These are phyloP conservation scores for Achlya hypogyna DNA, from an alignment of 352 stramenopile species.

Conservation along the genomic window DNA sequence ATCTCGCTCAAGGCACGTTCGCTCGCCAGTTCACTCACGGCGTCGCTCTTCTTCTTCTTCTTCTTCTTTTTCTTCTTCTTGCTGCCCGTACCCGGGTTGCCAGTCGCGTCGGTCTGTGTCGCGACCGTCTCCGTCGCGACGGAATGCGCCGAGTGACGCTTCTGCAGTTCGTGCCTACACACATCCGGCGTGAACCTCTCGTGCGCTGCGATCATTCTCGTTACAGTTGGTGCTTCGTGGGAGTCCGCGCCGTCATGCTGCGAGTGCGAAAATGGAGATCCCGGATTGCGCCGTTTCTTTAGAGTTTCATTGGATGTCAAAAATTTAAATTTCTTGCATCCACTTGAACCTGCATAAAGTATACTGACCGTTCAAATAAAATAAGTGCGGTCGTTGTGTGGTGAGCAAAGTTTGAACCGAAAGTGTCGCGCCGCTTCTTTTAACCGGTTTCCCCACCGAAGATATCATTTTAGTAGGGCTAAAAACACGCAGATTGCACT, in stretches of 20 bases:
- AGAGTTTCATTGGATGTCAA: background rate
- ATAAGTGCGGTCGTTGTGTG: background rate
- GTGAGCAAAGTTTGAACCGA: background rate
- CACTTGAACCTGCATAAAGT: too few species aligned
- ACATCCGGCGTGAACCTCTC: background rate
- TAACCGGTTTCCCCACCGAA: background rate
- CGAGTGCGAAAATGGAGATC: background rate
- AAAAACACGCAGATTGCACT: background rate
- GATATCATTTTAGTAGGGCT: background rate
- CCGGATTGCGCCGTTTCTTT: background rate
- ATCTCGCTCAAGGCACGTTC: background rate
- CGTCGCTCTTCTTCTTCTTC: slow-evolving; percentile 19
- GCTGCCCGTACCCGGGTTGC: background rate
- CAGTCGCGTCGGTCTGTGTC: slow-evolving; percentile 9
- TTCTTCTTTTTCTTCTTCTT: slow-evolving; percentile 29
- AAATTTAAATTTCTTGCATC: background rate
- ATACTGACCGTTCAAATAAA: background rate
- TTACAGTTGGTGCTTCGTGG: background rate
- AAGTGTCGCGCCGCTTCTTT: background rate
- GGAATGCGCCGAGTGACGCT: background rate
- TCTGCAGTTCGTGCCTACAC: slow-evolving; percentile 5
- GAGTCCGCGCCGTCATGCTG: background rate
- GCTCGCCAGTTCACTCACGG: background rate
- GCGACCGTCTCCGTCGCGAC: background rate
- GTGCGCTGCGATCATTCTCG: background rate